Evolutionary conservation across 306 rosid genomes (phyloP), one percentile per base, ranked within the genome.

Genomic region (Mucuna pruriens): DNA sequence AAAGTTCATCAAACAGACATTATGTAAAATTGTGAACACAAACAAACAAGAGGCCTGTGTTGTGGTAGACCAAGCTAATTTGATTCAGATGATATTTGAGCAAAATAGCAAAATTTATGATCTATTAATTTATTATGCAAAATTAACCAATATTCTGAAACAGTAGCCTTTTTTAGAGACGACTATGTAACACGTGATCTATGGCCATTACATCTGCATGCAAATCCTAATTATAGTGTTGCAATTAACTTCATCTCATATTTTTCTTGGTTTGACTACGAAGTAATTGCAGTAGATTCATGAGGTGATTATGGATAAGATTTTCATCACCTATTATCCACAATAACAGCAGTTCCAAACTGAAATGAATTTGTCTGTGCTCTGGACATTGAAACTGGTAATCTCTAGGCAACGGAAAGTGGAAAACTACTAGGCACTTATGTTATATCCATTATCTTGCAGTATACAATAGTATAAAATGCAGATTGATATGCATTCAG

Each of bases 71-170:
- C 60, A 49, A 36, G 46, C 38, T 38, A 57, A 67, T 42, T 67
- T 67, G 15, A n/a, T 75, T 52, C n/a, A 74, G 7, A 25, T 15
- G 45, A 23, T 5, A 45, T 57, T 45, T 58, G 38, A 31, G 36
- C 12, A 67, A 31, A 44, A 38, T 3, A 55, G 55, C 8, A 62
- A 46, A 38, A 39, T 9, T 38, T 19, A 57, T 20, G 11, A 61
- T 29, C 58, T 19, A 79, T 9, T 58, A 42, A 9, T 8, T 70
- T 40, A 45, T 61, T 5, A 65, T 54, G 31, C 31, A 75, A 38
- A 64, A 19, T 67, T 31, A 11, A 65, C 23, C 13, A 51, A 64
- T 49, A 55, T 66, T 75, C 60, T 36, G 45, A 72, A 74, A 55
- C 48, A 45, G 61, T 15, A 31, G 71, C 76, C 13, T 22, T 81